phyloP scores from a whole-genome alignment of 2,329 filamentous ascomycete genomes.

The Hawksworthiomyces lignivorus region DNA sequence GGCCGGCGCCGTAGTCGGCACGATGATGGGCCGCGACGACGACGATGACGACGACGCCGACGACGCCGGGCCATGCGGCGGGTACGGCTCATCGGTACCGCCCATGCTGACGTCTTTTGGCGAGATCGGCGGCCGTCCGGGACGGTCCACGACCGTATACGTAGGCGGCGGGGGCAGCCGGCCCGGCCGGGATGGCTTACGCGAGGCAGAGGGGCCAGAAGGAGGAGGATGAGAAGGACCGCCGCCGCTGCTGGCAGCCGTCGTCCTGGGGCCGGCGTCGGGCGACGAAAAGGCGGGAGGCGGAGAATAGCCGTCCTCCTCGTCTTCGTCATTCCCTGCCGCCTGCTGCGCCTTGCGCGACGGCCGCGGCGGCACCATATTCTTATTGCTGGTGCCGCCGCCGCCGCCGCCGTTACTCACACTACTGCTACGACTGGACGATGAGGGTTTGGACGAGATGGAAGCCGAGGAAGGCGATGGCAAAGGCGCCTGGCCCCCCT shows the following conservation, averaged over 20 bases:
- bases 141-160: constrained; percentile 13
- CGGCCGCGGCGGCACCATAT: constrained; percentile 1
- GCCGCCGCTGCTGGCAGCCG: too few relatives aligned
- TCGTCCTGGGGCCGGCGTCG: too few relatives aligned
- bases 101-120: constrained; percentile 15
- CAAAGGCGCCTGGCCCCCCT: constrained; percentile 18
- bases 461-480: too few relatives aligned
- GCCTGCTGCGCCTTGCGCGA: not conserved
- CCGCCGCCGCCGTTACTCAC: constrained; percentile 2
- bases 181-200: constrained; percentile 8
- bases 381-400: not conserved
- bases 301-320: constrained; percentile 12
- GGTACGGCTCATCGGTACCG: constrained; percentile 23
- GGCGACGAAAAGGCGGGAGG: constrained; percentile 9
- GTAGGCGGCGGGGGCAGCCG: constrained; percentile 14
- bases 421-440: constrained; percentile 10
- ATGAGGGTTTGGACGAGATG: too few relatives aligned
- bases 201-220: not conserved
- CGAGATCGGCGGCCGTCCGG: constrained; percentile 1
- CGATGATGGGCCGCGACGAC: constrained; percentile 25
- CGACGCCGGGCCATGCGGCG: constrained; percentile 15
- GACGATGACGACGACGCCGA: constrained; percentile 9
- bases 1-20: constrained; percentile 31
- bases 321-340: not conserved
- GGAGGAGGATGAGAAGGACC: not conserved